These are phyloP conservation scores for Capillidium rhysosporum DNA, from an alignment of 371 early-diverging fungal genomes.

Conservation along the genomic window DNA sequence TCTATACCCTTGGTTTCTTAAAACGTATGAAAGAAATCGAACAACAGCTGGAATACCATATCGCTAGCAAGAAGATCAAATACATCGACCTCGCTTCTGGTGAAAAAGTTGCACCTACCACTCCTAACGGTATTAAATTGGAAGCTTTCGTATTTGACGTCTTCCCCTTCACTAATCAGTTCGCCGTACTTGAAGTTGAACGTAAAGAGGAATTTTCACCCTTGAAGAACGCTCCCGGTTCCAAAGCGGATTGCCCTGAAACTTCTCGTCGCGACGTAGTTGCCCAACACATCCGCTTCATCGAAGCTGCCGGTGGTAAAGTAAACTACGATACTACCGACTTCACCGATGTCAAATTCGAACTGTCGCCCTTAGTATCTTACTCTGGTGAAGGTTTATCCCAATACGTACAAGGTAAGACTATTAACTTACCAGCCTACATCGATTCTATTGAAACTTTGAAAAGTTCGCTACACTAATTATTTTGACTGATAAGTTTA, in stretches of 20 bases:
- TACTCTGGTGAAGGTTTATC: constrained; percentile 89
- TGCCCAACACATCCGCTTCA: constrained; percentile 64
- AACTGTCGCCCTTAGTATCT: constrained; percentile 75
- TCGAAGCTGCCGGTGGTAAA: constrained; percentile 66
- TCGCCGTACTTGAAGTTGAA: constrained; percentile 82
- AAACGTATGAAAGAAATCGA: constrained; percentile 63
- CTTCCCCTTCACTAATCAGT: constrained; percentile 63
- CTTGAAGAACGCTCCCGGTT: constrained; percentile 90
- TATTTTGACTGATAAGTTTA: no score
- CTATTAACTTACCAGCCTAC: constrained; percentile 16
- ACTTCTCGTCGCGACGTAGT: constrained; percentile 77
- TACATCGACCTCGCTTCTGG: constrained; percentile 63
- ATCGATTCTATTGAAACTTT: background rate
- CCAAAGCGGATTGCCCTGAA: constrained; percentile 77
- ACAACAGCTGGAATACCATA: constrained; percentile 70
- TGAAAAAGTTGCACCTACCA: constrained; percentile 42
- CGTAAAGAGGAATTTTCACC: constrained; percentile 92
- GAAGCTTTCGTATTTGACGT: constrained; percentile 91
- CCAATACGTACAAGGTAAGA: constrained; percentile 28
- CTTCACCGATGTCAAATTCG: constrained; percentile 30
- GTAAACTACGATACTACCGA: constrained; percentile 32
- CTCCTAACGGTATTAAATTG: constrained; percentile 88
- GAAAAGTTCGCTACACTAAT: no score
- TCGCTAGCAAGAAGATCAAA: constrained; percentile 95
- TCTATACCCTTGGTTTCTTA: constrained; percentile 83